These are phyloP conservation scores for Aspergillus tamarii DNA, from an alignment of 2,329 filamentous ascomycete species.

Conservation along the genomic window DNA sequence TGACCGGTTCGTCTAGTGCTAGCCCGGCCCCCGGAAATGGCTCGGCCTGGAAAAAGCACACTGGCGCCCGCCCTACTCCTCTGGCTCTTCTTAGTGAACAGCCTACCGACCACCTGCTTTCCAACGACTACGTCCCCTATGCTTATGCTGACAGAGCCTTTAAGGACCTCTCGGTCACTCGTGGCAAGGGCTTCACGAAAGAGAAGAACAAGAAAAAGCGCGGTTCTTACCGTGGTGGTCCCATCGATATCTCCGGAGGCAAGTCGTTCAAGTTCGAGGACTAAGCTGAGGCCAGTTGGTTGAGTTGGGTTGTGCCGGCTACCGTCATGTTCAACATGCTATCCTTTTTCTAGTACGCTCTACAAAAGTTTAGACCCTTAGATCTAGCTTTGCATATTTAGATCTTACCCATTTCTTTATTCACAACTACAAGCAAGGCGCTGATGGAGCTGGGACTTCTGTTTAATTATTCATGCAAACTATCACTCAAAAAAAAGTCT, in stretches of 20 bases:
- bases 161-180: conserved; percentile 84
- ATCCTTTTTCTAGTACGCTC: conserved; percentile 16
- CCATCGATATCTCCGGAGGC: conserved; percentile 78
- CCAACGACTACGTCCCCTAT: conserved; percentile 81
- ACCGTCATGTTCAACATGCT: background rate
- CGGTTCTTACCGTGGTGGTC: conserved; percentile 85
- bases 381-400: conserved; percentile 20
- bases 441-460: conserved; percentile 30
- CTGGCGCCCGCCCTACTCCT: conserved; percentile 67
- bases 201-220: conserved; percentile 99
- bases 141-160: conserved; percentile 89
- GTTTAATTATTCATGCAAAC: conserved; percentile 8
- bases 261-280: conserved; percentile 96
- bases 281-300: conserved; percentile 46
- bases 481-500: background rate
- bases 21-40: conserved; percentile 44
- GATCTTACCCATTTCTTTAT: conserved; percentile 20
- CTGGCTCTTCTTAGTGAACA: conserved; percentile 73
- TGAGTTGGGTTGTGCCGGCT: background rate
- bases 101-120: conserved; percentile 66
- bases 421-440: conserved; percentile 31
- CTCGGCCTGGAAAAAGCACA: conserved; percentile 41
- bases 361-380: conserved; percentile 17
- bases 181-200: conserved; percentile 97
- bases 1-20: conserved; percentile 56